Evolutionary conservation across 2,329 filamentous ascomycete species (phyloP).

Genomic region (Dendrostoma leiphaemia): DNA sequence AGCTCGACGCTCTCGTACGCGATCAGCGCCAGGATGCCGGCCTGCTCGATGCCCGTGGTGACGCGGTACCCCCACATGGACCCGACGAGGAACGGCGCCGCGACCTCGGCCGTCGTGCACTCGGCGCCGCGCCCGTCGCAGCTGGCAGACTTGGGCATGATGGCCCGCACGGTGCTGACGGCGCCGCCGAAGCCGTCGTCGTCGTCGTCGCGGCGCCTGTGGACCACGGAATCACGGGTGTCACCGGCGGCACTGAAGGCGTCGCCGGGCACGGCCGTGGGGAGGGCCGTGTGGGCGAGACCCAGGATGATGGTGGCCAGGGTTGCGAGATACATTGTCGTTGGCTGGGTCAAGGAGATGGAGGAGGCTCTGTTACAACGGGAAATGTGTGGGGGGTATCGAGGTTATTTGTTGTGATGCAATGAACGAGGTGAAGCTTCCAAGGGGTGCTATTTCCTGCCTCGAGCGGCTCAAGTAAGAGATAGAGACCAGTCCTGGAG

Average conservation of each 20-base stretch:
- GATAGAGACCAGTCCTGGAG: too few relatives aligned
- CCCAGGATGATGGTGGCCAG: slow-evolving; percentile 22
- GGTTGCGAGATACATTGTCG: slow-evolving; percentile 28
- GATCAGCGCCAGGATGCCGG: slow-evolving; percentile 70
- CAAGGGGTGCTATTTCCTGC: too few relatives aligned
- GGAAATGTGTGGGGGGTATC: too few relatives aligned
- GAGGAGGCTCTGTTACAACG: background rate
- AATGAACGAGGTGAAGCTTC: too few relatives aligned
- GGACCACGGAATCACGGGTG: background rate
- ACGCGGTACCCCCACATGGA: slow-evolving; percentile 61
- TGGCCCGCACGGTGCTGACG: slow-evolving; percentile 41
- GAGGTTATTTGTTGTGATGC: too few relatives aligned
- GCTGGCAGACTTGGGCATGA: slow-evolving; percentile 54
- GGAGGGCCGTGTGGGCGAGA: background rate
- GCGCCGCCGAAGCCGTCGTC: slow-evolving; percentile 25
- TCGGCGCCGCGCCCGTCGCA: slow-evolving; percentile 55
- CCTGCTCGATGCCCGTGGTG: slow-evolving; percentile 56
- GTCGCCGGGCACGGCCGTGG: slow-evolving; percentile 23
- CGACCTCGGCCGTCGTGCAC: slow-evolving; percentile 63
- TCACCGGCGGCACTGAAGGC: slow-evolving; percentile 24
- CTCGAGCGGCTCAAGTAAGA: too few relatives aligned
- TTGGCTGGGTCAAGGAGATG: background rate
- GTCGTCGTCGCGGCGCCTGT: background rate
- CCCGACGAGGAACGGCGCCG: slow-evolving; percentile 53
- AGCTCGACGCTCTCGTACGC: slow-evolving; percentile 70